Conservation (phyloP, 306 rosid species). For the Castanea crenata region DNA sequence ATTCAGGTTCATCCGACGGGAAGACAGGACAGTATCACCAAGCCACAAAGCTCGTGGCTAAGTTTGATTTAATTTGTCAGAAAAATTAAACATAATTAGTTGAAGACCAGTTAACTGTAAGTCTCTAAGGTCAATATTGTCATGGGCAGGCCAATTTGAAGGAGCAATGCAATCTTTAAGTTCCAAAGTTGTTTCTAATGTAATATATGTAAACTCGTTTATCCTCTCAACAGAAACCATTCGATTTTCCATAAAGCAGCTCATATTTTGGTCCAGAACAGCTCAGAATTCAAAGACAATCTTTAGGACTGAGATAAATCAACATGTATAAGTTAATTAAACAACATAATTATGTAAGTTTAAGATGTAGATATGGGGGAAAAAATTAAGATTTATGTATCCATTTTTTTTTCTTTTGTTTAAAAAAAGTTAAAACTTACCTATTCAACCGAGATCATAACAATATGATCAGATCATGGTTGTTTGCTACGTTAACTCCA, state of each 20-base stretch:
- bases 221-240: too few species aligned
- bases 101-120: constrained; percentile 52
- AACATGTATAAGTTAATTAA: constrained; percentile 24
- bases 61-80: not conserved
- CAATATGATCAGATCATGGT: too few species aligned
- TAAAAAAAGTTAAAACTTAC: too few species aligned
- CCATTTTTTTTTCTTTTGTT: too few species aligned
- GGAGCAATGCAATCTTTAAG: constrained; percentile 64
- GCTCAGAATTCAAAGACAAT: constrained; percentile 61
- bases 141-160: constrained; percentile 76
- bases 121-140: constrained; percentile 71
- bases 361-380: too few species aligned
- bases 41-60: too few species aligned
- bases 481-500: too few species aligned
- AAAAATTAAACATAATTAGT: not conserved
- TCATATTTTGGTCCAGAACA: constrained; percentile 78
- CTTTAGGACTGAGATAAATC: constrained; percentile 92
- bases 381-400: too few species aligned
- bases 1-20: not conserved
- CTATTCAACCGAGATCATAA: too few species aligned
- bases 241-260: constrained; percentile 56
- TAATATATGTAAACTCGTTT: constrained; percentile 61
- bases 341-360: too few species aligned
- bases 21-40: not conserved
- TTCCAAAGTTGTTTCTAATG: constrained; percentile 75